These are phyloP conservation scores for Aspergillus haitiensis DNA, from an alignment of 495 filamentous ascomycete species.

Conservation along the genomic window DNA sequence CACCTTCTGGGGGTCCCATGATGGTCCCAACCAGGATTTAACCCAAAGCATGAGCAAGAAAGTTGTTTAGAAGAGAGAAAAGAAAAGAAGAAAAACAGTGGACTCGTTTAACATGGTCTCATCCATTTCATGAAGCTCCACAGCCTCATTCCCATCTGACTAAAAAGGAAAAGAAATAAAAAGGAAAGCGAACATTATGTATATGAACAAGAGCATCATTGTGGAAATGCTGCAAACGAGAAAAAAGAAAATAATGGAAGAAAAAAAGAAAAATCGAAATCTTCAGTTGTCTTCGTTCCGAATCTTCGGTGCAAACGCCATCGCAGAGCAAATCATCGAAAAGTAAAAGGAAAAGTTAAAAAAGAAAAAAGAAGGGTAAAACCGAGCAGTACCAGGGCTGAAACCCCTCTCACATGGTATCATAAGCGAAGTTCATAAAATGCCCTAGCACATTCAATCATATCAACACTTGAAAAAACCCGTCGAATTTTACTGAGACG, in stretches of 20 bases:
- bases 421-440: slow-evolving; percentile 45
- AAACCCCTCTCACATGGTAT: slow-evolving; percentile 44
- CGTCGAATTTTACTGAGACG: slow-evolving; percentile 74
- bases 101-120: slow-evolving; percentile 22
- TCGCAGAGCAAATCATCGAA: slow-evolving; percentile 37
- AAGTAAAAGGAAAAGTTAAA: slow-evolving; percentile 19
- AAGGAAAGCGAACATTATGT: slow-evolving; percentile 25
- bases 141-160: slow-evolving; percentile 19
- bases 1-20: slow-evolving; percentile 15
- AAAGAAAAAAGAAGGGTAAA: slow-evolving; percentile 30
- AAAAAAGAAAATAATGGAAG: slow-evolving; percentile 20
- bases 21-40: slow-evolving; percentile 13
- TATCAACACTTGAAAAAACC: slow-evolving; percentile 17
- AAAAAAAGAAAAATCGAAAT: slow-evolving; percentile 24
- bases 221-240: slow-evolving; percentile 19
- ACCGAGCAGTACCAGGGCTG: slow-evolving; percentile 23
- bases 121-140: slow-evolving; percentile 22
- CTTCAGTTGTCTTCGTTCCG: slow-evolving; percentile 33
- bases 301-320: slow-evolving; percentile 44
- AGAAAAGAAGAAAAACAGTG: slow-evolving; percentile 1
- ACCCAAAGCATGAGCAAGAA: slow-evolving; percentile 11
- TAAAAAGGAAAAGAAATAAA: slow-evolving; percentile 13
- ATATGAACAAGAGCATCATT: slow-evolving; percentile 25
- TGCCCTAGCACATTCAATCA: slow-evolving; percentile 27
- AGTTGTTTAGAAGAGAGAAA: not conserved